These are phyloP conservation scores for Aurantiochytrium sp. DNA, from an alignment of 108 stramenopile species.

Conservation along the genomic window DNA sequence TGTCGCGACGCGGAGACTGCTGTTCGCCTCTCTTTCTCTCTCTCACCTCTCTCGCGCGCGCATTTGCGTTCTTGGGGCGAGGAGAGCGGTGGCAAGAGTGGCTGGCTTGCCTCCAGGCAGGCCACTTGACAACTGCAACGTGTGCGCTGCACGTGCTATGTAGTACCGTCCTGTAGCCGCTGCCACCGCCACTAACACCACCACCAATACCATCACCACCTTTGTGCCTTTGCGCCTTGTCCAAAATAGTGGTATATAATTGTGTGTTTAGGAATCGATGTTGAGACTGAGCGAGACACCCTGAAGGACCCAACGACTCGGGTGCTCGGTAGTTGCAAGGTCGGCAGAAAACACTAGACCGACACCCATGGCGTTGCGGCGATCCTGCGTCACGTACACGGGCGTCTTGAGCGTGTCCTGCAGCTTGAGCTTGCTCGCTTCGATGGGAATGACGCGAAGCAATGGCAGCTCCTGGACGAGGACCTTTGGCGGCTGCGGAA, in stretches of 20 bases:
- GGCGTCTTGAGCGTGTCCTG: conserved; percentile 59
- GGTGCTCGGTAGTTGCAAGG: conserved; percentile 47
- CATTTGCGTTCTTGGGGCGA: no score
- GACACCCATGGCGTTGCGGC: conserved; percentile 63
- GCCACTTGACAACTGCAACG: no score
- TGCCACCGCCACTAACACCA: no score
- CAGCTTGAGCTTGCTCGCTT: conserved; percentile 56
- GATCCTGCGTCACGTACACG: conserved; percentile 58
- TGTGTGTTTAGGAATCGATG: conserved; percentile 23
- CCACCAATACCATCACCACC: no score
- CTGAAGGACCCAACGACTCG: conserved; percentile 57
- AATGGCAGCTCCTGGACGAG: conserved; percentile 56
- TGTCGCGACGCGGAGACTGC: no score
- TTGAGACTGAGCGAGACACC: conserved; percentile 56
- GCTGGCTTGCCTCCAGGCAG: no score
- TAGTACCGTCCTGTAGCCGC: no score
- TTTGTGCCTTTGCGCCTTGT: no score
- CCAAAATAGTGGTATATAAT: not conserved
- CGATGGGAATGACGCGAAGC: conserved; percentile 58
- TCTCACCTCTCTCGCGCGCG: no score
- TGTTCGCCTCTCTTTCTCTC: no score
- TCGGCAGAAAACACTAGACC: conserved; percentile 60
- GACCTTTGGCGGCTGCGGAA: conserved; percentile 59
- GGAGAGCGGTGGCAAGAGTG: no score
- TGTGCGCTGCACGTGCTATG: no score